Base-by-base conservation (phyloP, 768 basidiomycete species). In the Hericium coralloides region DNA sequence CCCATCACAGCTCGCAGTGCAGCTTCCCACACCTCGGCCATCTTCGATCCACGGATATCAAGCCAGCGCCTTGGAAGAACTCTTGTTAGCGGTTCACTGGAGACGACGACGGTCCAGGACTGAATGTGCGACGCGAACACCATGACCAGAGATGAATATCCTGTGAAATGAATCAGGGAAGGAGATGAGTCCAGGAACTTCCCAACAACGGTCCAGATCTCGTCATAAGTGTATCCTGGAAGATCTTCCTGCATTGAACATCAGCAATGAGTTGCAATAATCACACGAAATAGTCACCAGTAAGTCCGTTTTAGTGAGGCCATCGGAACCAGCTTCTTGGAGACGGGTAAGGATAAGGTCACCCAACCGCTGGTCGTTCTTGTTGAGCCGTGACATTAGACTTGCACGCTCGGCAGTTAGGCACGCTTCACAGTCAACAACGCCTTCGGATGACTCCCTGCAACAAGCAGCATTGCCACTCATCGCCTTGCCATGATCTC, bases 31-130 rank as follows among this genome's bases (percentile, higher is more conserved):
- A 79, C 76, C 56, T 84, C 82, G 10, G 70, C 66, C 38, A 90
- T 71, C 63, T 74, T 82, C 15, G 63, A 63, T 3, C 90, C 90
- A n/a, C 73, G 72, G 55, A 89, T 79, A 66, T 89, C 86, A 41
- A 89, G 69, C 90, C 89, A 92, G 17, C 89, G 81, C 37, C 89
- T 77, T 43, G 90, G 89, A 54, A 83, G 77, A 15, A 83, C 60
- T 60, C 79, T 70, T 49, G 67, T 71, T 41, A 74, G 66, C 8
- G 71, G 80, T 50, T 68, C 66, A 60, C 76, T 70, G n/a, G 76
- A 79, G 36, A 80, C 70, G 12, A 70, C 65, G 38, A 87, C 81
- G 2, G 79, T 77, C 87, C 85, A 89, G 22, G 73, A 61, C 47
- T 67, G 68, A 49, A 80, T 64, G 61, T 78, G 76, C 18, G 73